Percentiles rank a stretch among this genome's conserved stretches.
Evolutionary conservation across 345 rosid species (phyloP).

Genomic region (Lepidium aucheri): DNA sequence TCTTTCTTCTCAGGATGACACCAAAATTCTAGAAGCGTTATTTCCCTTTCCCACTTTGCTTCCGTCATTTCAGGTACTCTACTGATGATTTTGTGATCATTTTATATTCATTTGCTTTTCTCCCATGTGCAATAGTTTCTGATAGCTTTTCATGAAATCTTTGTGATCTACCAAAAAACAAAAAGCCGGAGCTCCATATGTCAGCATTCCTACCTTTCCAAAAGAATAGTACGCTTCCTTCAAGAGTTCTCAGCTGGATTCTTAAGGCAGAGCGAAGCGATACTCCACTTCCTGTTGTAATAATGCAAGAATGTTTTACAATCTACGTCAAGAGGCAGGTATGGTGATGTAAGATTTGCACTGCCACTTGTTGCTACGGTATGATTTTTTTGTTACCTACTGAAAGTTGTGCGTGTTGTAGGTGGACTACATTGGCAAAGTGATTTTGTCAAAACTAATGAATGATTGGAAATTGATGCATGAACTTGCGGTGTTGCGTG

Average conservation of each 20-base stretch:
- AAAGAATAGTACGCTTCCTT: conserved; percentile 78
- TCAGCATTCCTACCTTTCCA: conserved; percentile 80
- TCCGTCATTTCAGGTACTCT: conserved; percentile 69
- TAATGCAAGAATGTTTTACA: conserved; percentile 76
- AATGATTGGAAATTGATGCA: conserved; percentile 94
- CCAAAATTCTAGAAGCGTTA: conserved; percentile 52
- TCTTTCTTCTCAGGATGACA: conserved; percentile 50
- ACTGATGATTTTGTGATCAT: conserved; percentile 6
- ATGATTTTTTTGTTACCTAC: conserved; percentile 6
- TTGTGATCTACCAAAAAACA: conserved; percentile 8
- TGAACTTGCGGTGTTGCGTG: conserved; percentile 93
- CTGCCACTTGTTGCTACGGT: neutral
- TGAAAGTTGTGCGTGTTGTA: conserved; percentile 27
- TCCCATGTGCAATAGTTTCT: conserved; percentile 2
- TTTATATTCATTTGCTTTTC: neutral
- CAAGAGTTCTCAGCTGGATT: conserved; percentile 72
- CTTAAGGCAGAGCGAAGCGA: conserved; percentile 46
- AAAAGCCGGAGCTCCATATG: conserved; percentile 57
- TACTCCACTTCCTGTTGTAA: conserved; percentile 69
- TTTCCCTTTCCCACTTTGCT: conserved; percentile 94
- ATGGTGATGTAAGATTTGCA: conserved; percentile 20
- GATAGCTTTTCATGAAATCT: neutral
- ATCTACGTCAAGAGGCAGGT: conserved; percentile 81
- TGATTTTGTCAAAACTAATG: conserved; percentile 76
- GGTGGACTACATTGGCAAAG: conserved; percentile 77